Evolutionary conservation across 1,284 basidiomycete genomes (phyloP), one percentile per base, ranked within the genome.

Genomic region (Kwoniella shivajii): DNA sequence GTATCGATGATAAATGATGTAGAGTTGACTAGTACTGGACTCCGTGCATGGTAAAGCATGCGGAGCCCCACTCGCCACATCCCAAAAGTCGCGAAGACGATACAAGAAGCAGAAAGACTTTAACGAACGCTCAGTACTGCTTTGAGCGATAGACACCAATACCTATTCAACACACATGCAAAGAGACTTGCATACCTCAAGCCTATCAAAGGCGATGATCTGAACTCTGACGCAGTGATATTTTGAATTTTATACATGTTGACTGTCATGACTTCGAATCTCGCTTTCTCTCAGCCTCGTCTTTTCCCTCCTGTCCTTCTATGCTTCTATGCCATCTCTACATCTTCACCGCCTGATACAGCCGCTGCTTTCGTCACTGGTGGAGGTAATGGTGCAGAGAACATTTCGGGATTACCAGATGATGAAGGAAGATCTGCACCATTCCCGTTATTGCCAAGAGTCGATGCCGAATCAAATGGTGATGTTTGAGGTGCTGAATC

Each of bases 311-410:
- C n/a, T n/a, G n/a, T n/a, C n/a, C n/a, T n/a, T n/a, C n/a, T n/a
- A n/a, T n/a, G n/a, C n/a, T n/a, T 31, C 48, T 50, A 54, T n/a
- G 51, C 66, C 34, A 72, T 65, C 26, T 74, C 72, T 65, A 72
- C 67, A n/a, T 63, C 67, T 31, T 59, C 59, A 13, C 39, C 54
- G 13, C 31, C 36, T 13, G 38, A 34, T 14, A 50, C 57, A 24
- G 57, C 56, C 2, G 65, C 51, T 0, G 67, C 72, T 58, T 69
- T 71, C 50, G 64, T 59, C 1, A 76, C 67, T 2, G 73, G 73
- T 22, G 73, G 70, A 11, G 75, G 73, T 39, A 75, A 59, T 1
- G 69, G 69, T 36, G 75, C 73, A 39, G 52, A 61, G 53, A 64
- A 66, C 30, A 68, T 38, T 41, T 61, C 54, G 6, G 48, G 43